Evolutionary conservation across 345 rosid species (phyloP).

Genomic region (Hevea brasiliensis): DNA sequence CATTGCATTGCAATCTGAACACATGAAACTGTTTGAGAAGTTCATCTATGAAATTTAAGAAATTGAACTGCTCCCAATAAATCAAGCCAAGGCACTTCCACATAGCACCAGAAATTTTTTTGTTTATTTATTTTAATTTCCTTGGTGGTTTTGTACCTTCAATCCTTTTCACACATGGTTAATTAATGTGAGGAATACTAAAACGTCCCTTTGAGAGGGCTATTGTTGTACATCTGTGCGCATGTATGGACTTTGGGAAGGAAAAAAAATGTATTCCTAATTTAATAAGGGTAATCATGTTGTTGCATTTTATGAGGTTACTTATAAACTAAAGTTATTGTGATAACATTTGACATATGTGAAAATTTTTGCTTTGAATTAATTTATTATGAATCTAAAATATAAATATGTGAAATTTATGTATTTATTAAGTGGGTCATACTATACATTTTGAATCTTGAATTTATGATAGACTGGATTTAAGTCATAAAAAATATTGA

Average conservation of each 20-base stretch:
- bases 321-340: too few species aligned
- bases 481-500: too few species aligned
- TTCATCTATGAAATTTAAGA: slow-evolving; percentile 45
- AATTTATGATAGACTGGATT: too few species aligned
- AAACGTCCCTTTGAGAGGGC: not conserved
- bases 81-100: not conserved
- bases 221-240: slow-evolving; percentile 8
- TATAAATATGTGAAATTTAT: too few species aligned
- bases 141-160: not conserved
- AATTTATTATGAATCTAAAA: too few species aligned
- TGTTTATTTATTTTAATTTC: not conserved
- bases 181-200: slow-evolving; percentile 2
- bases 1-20: slow-evolving; percentile 69
- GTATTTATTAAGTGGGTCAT: too few species aligned
- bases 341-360: too few species aligned
- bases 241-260: not conserved
- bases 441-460: too few species aligned
- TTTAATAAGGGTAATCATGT: not conserved
- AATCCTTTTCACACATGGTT: not conserved
- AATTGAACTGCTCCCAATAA: not conserved
- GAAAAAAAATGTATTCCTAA: not conserved
- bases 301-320: not conserved
- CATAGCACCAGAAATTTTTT: not conserved
- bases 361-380: too few species aligned
- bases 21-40: slow-evolving; percentile 78